Conservation (phyloP, 2,329 filamentous ascomycete genomes). For the Colletotrichum kahawae region DNA sequence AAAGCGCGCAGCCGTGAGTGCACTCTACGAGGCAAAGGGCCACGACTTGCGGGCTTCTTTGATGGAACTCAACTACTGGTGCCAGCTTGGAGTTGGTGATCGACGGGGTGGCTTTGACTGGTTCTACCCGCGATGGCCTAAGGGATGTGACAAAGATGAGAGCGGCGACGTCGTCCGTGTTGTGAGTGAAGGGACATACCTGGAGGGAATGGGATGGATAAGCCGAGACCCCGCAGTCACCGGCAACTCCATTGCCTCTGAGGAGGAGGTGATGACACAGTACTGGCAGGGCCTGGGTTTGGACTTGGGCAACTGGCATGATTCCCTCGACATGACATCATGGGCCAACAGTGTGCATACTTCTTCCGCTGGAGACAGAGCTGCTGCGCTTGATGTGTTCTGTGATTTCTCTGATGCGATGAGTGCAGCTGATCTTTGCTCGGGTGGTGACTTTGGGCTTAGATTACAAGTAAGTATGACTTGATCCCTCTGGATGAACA, state of each 20-base stretch:
- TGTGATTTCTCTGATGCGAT: conserved; percentile 62
- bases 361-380: conserved; percentile 27
- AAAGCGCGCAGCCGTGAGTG: conserved; percentile 66
- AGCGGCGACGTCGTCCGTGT: conserved; percentile 75
- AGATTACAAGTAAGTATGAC: conserved; percentile 36
- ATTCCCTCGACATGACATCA: conserved; percentile 39
- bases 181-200: conserved; percentile 81
- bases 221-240: conserved; percentile 61
- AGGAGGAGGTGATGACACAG: conserved; percentile 70
- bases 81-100: conserved; percentile 93
- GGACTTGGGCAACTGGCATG: conserved; percentile 64
- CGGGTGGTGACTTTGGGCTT: conserved; percentile 50
- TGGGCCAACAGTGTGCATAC: conserved; percentile 39
- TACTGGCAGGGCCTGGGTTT: conserved; percentile 72
- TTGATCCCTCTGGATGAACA: not conserved
- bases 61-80: conserved; percentile 92
- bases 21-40: conserved; percentile 72
- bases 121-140: conserved; percentile 81
- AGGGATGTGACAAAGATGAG: conserved; percentile 71
- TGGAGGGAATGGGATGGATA: conserved; percentile 78
- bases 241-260: conserved; percentile 43
- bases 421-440: conserved; percentile 70
- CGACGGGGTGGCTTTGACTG: conserved; percentile 87
- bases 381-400: conserved; percentile 52
- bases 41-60: conserved; percentile 82